Percentiles rank a stretch among this genome's conserved stretches.
Evolutionary conservation across 495 filamentous ascomycete genomes (phyloP).

Genomic region (Aspergillus nidulans): DNA sequence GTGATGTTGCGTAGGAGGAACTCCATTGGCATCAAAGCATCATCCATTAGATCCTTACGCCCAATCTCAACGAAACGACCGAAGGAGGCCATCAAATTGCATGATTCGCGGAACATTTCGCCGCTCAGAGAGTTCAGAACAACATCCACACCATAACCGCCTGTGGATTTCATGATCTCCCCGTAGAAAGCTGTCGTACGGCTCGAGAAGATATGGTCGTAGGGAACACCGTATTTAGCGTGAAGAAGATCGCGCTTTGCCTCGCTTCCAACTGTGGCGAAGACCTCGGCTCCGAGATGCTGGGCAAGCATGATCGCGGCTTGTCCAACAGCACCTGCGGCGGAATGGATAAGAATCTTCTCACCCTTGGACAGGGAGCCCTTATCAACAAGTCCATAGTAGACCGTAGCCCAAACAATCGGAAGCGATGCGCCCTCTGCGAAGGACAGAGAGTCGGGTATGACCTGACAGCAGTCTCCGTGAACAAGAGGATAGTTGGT

Average conservation of each 20-base stretch:
- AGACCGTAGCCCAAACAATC: slow-evolving; percentile 6
- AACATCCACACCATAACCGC: slow-evolving; percentile 51
- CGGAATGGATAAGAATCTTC: slow-evolving; percentile 55
- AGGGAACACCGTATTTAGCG: slow-evolving; percentile 44
- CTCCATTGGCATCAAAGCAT: slow-evolving; percentile 22
- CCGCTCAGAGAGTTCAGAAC: slow-evolving; percentile 50
- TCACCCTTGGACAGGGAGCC: slow-evolving; percentile 45
- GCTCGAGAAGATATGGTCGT: slow-evolving; percentile 56
- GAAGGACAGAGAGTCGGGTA: slow-evolving; percentile 8
- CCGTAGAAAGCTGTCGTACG: slow-evolving; percentile 35
- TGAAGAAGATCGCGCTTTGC: slow-evolving; percentile 52
- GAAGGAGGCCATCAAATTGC: slow-evolving; percentile 40
- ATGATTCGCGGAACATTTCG: slow-evolving; percentile 36
- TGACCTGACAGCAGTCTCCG: slow-evolving; percentile 39
- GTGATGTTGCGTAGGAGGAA: slow-evolving; percentile 21
- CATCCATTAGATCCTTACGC: slow-evolving; percentile 31
- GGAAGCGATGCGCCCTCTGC: slow-evolving; percentile 11
- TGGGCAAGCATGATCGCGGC: slow-evolving; percentile 55
- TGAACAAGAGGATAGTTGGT: slow-evolving; percentile 18
- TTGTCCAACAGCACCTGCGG: slow-evolving; percentile 56
- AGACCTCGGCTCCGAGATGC: slow-evolving; percentile 53
- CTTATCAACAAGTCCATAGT: slow-evolving; percentile 23
- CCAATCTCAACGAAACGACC: slow-evolving; percentile 53
- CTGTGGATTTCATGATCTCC: slow-evolving; percentile 37
- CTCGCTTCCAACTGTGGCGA: slow-evolving; percentile 50